Base-by-base conservation (phyloP, 192 early-diverging fungal species). In the Diversispora epigaea region DNA sequence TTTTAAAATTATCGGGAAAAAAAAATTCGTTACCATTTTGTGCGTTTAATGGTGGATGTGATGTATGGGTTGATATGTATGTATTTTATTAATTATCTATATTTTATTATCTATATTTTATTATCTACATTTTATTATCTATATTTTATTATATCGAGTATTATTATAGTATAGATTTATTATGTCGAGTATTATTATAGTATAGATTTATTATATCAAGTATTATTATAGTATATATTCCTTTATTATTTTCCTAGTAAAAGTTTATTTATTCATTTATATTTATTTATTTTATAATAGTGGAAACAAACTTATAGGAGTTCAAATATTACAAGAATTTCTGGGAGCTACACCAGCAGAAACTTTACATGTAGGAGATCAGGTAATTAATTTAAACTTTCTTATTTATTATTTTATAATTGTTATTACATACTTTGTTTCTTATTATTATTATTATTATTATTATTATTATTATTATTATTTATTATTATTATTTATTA, bases 241-340 rank as follows among this genome's bases (percentile, higher is more conserved):
- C n/a, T n/a, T n/a, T n/a, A n/a, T n/a, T n/a, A n/a, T n/a, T n/a
- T n/a, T n/a, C n/a, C n/a, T n/a, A n/a, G n/a, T n/a, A n/a, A 5
- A 14, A 46, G 12, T 50, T 32, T 44, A 11, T 15, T 17, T 49
- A 32, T 15, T 17, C 40, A 32, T 32, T 32, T 32, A 32, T 32
- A 32, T 7, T 40, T 1, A 9, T 73, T 68, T 21, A 45, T 45
- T 4, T 11, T 49, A 62, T 6, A n/a, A 32, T 71, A 85, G 84
- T 75, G 95, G 95, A 40, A 97, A 95, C 85, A 97, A 97, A 81
- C 82, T 96, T 12, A 94, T 97, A 71, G 95, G 94, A 75, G 95
- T 97, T 4, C 84, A 88, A 67, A 88, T 97, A 14, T 79, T 97
- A 67, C 91, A 90, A 77, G 77, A 86, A 4, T 85, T 86, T 62